Conservation (phyloP, 495 filamentous ascomycete species). For the Margaritispora aquatica region DNA sequence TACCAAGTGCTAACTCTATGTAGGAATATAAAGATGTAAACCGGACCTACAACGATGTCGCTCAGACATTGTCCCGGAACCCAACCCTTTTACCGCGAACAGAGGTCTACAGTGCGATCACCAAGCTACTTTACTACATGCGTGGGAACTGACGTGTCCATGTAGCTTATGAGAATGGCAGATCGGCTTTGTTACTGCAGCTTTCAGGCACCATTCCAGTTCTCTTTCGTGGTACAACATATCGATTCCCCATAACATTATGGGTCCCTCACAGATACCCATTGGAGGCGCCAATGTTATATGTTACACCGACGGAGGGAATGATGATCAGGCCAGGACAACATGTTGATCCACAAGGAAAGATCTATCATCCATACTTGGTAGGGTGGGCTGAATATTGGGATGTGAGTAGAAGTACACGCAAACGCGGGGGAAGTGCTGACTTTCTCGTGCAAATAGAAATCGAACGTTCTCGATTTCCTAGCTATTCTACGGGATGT, state of each 20-base stretch:
- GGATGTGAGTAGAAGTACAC: slow-evolving; percentile 59
- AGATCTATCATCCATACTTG: slow-evolving; percentile 92
- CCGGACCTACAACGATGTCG: slow-evolving; percentile 88
- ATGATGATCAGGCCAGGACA: slow-evolving; percentile 90
- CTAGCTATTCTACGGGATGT: slow-evolving; percentile 77
- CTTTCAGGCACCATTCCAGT: slow-evolving; percentile 85
- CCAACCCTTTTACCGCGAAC: slow-evolving; percentile 85
- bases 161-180: slow-evolving; percentile 82
- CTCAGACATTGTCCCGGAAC: slow-evolving; percentile 71
- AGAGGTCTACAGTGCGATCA: slow-evolving; percentile 78
- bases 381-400: slow-evolving; percentile 82
- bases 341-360: slow-evolving; percentile 90
- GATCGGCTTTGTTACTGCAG: slow-evolving; percentile 79
- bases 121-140: background rate
- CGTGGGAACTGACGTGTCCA: slow-evolving; percentile 7
- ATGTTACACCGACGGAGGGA: slow-evolving; percentile 79
- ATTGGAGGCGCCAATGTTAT: slow-evolving; percentile 73
- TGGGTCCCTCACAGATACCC: slow-evolving; percentile 97
- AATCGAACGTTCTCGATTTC: slow-evolving; percentile 74
- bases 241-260: slow-evolving; percentile 85
- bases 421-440: slow-evolving; percentile 12
- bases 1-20: background rate
- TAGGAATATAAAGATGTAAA: slow-evolving; percentile 93
- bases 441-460: slow-evolving; percentile 42
- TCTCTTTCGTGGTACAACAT: slow-evolving; percentile 78